Evolutionary conservation across 768 basidiomycete species (phyloP).

Genomic region (Inosperma sp.): DNA sequence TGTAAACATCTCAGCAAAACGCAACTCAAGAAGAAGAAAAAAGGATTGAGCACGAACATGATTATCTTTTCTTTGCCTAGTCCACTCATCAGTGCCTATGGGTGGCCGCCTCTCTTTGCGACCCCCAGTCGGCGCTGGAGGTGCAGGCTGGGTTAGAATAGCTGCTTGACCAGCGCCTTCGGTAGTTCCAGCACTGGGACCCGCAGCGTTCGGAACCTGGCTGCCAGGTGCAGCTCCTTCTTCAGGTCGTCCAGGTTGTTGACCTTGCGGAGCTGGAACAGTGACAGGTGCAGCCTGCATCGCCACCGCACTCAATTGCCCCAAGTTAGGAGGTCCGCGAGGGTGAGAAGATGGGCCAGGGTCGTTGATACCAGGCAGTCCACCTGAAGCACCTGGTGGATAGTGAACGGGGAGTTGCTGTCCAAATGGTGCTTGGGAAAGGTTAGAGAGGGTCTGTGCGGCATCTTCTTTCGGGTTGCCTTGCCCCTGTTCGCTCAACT

Average conservation of each 20-base stretch:
- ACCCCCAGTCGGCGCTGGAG: conserved; percentile 34
- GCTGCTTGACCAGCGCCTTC: conserved; percentile 14
- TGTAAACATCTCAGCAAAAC: conserved; percentile 29
- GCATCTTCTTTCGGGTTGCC: conserved; percentile 58
- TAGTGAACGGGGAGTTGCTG: conserved; percentile 31
- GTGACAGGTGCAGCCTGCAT: conserved; percentile 41
- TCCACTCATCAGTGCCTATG: conserved; percentile 77
- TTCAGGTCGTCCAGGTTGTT: conserved; percentile 16
- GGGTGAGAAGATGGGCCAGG: conserved; percentile 73
- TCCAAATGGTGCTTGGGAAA: conserved; percentile 44
- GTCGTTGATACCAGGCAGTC: conserved; percentile 53
- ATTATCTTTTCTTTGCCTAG: conserved; percentile 74
- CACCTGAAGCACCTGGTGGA: conserved; percentile 27
- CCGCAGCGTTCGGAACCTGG: conserved; percentile 12
- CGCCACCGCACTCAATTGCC: conserved; percentile 52
- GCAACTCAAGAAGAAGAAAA: conserved; percentile 4
- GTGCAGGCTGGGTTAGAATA: conserved; percentile 23
- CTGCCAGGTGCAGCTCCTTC: conserved; percentile 6
- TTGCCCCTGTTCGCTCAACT: conserved; percentile 40
- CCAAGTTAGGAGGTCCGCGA: conserved; percentile 60
- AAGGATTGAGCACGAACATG: conserved; percentile 46
- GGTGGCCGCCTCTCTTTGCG: conserved; percentile 54
- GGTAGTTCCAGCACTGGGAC: conserved; percentile 8
- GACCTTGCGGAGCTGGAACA: conserved; percentile 19
- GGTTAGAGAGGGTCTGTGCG: conserved; percentile 42